A percentile compares a stretch with the other conserved stretches of the same genome.
Conservation (phyloP, 768 basidiomycete genomes). For the Rhizopogon vinicolor region DNA sequence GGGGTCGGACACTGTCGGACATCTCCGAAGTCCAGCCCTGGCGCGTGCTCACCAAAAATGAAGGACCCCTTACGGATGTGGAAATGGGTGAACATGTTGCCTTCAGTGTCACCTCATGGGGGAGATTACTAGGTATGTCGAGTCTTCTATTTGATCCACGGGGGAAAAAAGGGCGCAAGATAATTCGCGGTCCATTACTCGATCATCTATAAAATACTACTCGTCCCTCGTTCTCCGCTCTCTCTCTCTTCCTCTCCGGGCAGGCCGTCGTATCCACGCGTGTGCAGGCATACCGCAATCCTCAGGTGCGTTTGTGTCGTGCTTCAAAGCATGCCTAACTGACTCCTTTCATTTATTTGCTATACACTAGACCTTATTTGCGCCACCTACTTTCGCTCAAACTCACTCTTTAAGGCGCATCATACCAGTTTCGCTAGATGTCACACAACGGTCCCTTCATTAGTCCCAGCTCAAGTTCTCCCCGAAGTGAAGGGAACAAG, state of each 20-base stretch:
- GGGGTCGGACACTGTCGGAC: no score
- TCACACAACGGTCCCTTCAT: no score
- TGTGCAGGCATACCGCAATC: constrained; percentile 19
- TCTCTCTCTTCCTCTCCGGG: constrained; percentile 2
- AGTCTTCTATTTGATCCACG: constrained; percentile 23
- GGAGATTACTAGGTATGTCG: constrained; percentile 11
- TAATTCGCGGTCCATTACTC: not conserved
- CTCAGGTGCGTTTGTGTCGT: not conserved
- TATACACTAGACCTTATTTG: not conserved
- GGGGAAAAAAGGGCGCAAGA: constrained; percentile 7
- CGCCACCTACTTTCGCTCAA: not conserved
- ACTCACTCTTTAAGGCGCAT: not conserved
- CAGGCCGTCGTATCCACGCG: constrained; percentile 6
- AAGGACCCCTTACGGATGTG: no score
- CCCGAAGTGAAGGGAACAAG: constrained; percentile 9
- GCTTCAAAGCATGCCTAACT: not conserved
- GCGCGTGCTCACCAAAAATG: no score
- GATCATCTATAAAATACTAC: constrained; percentile 20
- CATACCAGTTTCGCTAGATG: not conserved
- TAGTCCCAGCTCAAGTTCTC: not conserved
- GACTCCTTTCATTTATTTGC: not conserved
- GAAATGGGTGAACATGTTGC: no score
- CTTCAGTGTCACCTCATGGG: not conserved
- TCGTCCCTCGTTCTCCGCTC: constrained; percentile 1
- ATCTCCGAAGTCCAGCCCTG: no score